phyloP scores from a whole-genome alignment of 177 flowering plant genomes.

The Vitis hybrid region DNA sequence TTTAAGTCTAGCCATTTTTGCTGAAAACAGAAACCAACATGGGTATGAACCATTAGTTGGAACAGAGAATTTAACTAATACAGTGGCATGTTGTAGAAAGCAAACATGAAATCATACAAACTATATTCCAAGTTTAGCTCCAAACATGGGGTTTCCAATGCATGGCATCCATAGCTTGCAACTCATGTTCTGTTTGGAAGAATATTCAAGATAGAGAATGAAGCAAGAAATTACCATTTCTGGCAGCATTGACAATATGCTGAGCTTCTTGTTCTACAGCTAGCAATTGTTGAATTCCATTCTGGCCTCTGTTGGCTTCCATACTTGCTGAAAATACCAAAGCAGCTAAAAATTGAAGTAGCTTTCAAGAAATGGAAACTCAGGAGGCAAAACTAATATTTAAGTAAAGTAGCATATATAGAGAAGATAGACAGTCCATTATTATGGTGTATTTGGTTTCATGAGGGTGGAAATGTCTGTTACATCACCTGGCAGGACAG shows the following conservation, averaged over 20 bases:
- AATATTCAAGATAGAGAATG: not conserved
- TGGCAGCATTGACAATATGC: constrained; percentile 78
- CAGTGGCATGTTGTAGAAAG: not conserved
- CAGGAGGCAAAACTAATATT: not conserved
- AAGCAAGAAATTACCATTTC: constrained; percentile 48
- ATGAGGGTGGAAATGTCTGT: not conserved
- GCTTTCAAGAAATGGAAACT: not conserved
- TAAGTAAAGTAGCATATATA: not conserved
- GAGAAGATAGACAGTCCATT: not conserved
- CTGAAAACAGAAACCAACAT: constrained; percentile 31
- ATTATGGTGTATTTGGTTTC: not conserved
- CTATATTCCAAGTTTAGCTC: not conserved
- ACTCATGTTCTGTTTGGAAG: no score
- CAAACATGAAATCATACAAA: not conserved
- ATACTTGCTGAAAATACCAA: constrained; percentile 27
- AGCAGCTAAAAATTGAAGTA: not conserved
- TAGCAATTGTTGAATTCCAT: constrained; percentile 75
- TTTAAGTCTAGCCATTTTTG: constrained; percentile 76
- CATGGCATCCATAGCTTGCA: not conserved
- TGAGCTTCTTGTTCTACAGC: constrained; percentile 94
- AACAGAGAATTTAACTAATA: not conserved
- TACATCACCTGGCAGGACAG: not conserved
- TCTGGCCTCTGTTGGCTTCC: constrained; percentile 64
- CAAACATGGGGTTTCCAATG: not conserved
- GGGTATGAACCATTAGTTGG: not conserved